Percentiles rank a stretch among this genome's conserved stretches.
These are phyloP conservation scores for Russula dissimulans DNA, from an alignment of 768 basidiomycete species.

Conservation along the genomic window DNA sequence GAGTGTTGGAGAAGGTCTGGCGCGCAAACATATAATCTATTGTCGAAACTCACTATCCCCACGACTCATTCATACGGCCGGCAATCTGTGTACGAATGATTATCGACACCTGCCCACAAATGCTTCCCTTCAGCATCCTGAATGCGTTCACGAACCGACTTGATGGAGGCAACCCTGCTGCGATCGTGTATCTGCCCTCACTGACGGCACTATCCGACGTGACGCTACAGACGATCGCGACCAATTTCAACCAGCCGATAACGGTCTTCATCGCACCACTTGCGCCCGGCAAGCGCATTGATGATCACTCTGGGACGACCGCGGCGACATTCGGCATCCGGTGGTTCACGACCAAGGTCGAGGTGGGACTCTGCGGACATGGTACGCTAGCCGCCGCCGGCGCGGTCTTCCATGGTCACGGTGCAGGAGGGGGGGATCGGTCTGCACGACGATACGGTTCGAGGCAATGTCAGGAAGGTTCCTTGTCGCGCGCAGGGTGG, in stretches of 20 bases:
- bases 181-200: conserved; percentile 24
- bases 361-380: conserved; percentile 28
- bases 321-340: conserved; percentile 20
- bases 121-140: conserved; percentile 21
- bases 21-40: neutral
- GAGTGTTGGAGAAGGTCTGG: no score
- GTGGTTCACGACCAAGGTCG: conserved; percentile 25
- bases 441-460: neutral
- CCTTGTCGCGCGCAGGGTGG: conserved; percentile 5
- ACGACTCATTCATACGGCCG: no score
- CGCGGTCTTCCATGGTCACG: neutral
- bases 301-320: neutral
- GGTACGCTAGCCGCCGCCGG: conserved; percentile 27
- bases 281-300: neutral
- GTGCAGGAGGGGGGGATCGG: neutral
- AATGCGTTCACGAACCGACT: conserved; percentile 27
- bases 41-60: neutral
- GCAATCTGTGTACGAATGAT: neutral
- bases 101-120: neutral
- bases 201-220: conserved; percentile 8
- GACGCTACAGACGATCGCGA: conserved; percentile 18
- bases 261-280: conserved; percentile 18
- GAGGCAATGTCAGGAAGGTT: conserved; percentile 1
- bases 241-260: conserved; percentile 22
- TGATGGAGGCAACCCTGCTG: conserved; percentile 28